Percentiles rank a stretch among this genome's conserved stretches.
Conservation (phyloP, 1,139 yeast genomes). For the Meyerozyma sp. region DNA sequence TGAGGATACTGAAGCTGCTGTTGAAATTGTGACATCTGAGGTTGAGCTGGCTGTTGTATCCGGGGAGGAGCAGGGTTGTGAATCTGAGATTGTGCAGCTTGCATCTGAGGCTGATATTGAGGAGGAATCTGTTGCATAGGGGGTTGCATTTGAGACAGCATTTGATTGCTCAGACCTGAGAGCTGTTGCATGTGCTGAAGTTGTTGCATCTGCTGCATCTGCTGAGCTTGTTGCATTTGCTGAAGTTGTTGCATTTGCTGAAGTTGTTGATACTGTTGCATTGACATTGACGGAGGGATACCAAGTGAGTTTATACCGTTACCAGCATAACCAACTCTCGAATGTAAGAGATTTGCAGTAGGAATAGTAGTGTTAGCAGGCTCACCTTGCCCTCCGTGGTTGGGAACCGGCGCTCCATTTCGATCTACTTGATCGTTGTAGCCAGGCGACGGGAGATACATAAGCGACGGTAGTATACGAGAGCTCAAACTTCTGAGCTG, state of each 20-base stretch:
- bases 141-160: slow-evolving; percentile 3
- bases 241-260: slow-evolving; percentile 6
- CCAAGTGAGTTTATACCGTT: not conserved
- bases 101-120: slow-evolving; percentile 5
- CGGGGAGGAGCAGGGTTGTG: slow-evolving; percentile 3
- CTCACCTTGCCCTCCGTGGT: not conserved
- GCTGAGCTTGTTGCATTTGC: slow-evolving; percentile 6
- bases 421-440: not conserved
- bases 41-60: slow-evolving; percentile 6
- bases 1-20: slow-evolving; percentile 9
- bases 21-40: slow-evolving; percentile 5
- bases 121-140: slow-evolving; percentile 6
- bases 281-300: not conserved
- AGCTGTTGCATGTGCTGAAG: slow-evolving; percentile 5
- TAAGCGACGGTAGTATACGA: not conserved
- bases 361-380: not conserved
- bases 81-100: slow-evolving; percentile 2
- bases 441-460: slow-evolving; percentile 4
- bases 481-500: not conserved
- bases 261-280: slow-evolving; percentile 5
- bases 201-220: slow-evolving; percentile 4
- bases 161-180: slow-evolving; percentile 8
- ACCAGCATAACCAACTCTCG: not conserved
- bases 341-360: not conserved
- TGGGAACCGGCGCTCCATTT: not conserved